phyloP scores from a whole-genome alignment of 768 basidiomycete genomes.

The Leccinum subtestaceum region DNA sequence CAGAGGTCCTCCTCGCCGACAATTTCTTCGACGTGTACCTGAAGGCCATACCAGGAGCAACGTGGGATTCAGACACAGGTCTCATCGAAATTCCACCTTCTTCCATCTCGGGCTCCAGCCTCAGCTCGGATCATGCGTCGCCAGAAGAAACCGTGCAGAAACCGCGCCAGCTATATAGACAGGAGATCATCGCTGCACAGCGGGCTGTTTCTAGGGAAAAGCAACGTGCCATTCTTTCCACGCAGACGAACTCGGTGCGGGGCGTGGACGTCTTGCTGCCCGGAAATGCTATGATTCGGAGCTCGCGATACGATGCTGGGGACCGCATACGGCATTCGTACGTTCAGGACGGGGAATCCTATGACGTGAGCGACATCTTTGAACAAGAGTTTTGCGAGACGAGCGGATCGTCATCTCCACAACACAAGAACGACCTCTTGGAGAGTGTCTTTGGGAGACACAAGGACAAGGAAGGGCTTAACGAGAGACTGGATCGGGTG shows the following conservation, averaged over 20 bases:
- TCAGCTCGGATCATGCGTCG: constrained; percentile 43
- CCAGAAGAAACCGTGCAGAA: constrained; percentile 35
- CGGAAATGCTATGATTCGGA: constrained; percentile 82
- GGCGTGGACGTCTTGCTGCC: constrained; percentile 89
- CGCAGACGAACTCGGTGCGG: constrained; percentile 79
- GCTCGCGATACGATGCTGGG: constrained; percentile 66
- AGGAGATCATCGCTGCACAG: constrained; percentile 93
- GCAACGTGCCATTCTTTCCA: constrained; percentile 80
- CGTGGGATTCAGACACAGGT: no score
- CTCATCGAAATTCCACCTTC: no score
- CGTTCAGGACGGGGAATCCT: constrained; percentile 88
- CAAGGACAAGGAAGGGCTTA: constrained; percentile 58
- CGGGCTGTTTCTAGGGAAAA: constrained; percentile 82
- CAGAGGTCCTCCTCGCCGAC: no score
- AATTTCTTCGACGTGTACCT: no score
- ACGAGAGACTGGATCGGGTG: constrained; percentile 71
- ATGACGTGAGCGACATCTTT: constrained; percentile 91
- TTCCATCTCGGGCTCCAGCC: constrained; percentile 49
- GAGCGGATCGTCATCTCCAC: constrained; percentile 27
- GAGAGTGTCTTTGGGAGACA: constrained; percentile 61
- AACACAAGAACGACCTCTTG: constrained; percentile 56
- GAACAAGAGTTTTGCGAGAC: constrained; percentile 82
- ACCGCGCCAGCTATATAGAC: constrained; percentile 52
- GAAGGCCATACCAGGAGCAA: no score
- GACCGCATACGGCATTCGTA: constrained; percentile 91